Conservation (phyloP, 495 filamentous ascomycete genomes). For the Entonaema liquescens region DNA sequence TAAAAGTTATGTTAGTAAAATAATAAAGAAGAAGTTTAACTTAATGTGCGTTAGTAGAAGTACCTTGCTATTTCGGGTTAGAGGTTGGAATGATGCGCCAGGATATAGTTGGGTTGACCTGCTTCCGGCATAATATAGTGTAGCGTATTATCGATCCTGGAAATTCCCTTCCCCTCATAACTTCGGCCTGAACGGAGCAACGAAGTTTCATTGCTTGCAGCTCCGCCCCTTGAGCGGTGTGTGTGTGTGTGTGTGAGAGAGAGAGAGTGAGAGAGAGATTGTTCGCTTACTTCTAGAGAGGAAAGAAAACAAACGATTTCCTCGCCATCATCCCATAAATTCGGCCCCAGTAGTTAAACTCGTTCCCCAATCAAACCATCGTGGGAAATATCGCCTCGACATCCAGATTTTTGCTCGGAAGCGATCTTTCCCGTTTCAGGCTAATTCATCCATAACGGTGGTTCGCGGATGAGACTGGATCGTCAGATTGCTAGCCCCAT, state of each 20-base stretch:
- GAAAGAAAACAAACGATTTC: background rate
- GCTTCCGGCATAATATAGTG: too few relatives aligned
- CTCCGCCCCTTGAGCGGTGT: background rate
- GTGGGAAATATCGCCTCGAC: background rate
- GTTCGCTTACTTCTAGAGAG: background rate
- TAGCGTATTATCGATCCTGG: background rate
- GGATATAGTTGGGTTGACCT: too few relatives aligned
- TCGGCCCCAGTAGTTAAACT: background rate
- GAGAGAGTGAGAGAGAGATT: background rate
- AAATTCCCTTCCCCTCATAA: background rate
- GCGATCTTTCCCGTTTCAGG: background rate
- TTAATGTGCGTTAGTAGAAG: too few relatives aligned
- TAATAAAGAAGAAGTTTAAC: too few relatives aligned
- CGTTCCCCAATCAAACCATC: background rate
- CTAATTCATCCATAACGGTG: background rate
- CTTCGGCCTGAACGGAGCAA: background rate
- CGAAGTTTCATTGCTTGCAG: background rate
- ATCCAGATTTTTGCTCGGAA: background rate
- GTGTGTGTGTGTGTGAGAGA: too few relatives aligned
- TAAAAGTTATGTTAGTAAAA: too few relatives aligned
- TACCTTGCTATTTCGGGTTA: too few relatives aligned
- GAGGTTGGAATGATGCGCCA: too few relatives aligned
- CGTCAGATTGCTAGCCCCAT: background rate
- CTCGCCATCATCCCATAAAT: background rate
- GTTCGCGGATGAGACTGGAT: constrained; percentile 6